Evolutionary conservation across 2,329 filamentous ascomycete species (phyloP), one percentile per base, ranked within the genome.

Genomic region (Amphichorda felina): DNA sequence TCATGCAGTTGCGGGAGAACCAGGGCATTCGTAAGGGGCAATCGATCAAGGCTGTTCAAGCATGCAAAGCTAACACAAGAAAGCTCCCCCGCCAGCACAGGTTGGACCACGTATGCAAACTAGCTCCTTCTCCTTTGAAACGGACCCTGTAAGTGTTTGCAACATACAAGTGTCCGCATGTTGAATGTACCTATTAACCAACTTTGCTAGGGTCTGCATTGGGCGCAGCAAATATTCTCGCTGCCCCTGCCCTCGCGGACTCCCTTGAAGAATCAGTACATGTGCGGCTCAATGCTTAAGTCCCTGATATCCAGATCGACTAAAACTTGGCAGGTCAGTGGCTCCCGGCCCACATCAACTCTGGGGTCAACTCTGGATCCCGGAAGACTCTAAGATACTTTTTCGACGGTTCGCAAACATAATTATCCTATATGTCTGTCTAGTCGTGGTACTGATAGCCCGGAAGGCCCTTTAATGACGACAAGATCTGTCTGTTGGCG

Each of bases 151-250:
- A 28, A 39, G 55, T 21, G 14, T 38, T 34, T 33, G 43, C 37
- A 43, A 40, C 37, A 16, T 15, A n/a, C n/a, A 21, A 22, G 10
- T 24, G 21, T 34, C 17, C n/a, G n/a, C n/a, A n/a, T n/a, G n/a
- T n/a, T n/a, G n/a, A 11, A 24, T 34, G 17, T 11, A 18, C n/a
- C 21, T 15, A 8, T 35, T n/a, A n/a, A n/a, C n/a, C n/a, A n/a
- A n/a, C n/a, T n/a, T n/a, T n/a, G 13, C 35, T 40, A 75, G 70
- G 56, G 56, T 34, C 53, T 60, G 4, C 73, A 79, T 46, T 79
- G 75, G 75, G 71, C 73, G 5, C 66, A 75, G 43, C 63, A 70
- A 28, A 73, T 79, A 17, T 78, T 79, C 42, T 68, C 68, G 1
- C 56, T 67, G 15, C 67, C 68, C 0, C 53, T 73, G 27, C 62